Base-by-base conservation (phyloP, 148 eudicot species). In the Rhododendron henanense region DNA sequence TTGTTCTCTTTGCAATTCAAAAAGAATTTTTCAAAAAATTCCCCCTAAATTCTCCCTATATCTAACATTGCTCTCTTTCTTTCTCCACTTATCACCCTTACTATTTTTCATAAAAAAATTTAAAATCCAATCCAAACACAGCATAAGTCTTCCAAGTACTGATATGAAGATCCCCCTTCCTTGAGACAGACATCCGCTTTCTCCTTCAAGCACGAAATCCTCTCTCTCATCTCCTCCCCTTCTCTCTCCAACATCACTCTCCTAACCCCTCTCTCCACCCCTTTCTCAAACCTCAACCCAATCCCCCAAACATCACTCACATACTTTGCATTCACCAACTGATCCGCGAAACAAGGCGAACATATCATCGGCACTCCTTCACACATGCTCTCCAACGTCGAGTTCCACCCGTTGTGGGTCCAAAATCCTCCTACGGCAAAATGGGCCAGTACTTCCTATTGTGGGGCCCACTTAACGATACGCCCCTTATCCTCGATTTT, bases 331-430 rank as follows among this genome's bases (percentile, higher is more conserved):
- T 89, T 89, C 48, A 85, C 71, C 83, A 82, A 51, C 73, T 91
- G 94, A 61, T 92, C 93, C 81, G 79, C 87, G 35, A 89, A 88
- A 87, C 74, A 82, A 77, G 93, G 93, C 25, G 85, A 51, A 78
- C 92, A 92, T 25, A 92, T 85, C 94, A 92, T 92, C 0, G 92
- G 90, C 39, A 92, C 93, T 78, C 94, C 94, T 87, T 90, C 92
- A 79, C 89, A 90, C 28, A 92, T 86, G 7, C 94, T 91, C 85
- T 92, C 93, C 45, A 91, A 63, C 2, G 94, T 92, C 65, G 94
- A 92, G 88, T 92, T 92, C 94, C 93, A 92, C 16, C 94, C 94
- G 80, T 86, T 87, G 57, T 92, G 94, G 28, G 93, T 92, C 91
- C 91, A 90, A 76, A 92, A 92, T 2, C 88, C 94, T 44, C 94